Conservation (phyloP, 2,329 filamentous ascomycete species). For the Calonectria crousiana region DNA sequence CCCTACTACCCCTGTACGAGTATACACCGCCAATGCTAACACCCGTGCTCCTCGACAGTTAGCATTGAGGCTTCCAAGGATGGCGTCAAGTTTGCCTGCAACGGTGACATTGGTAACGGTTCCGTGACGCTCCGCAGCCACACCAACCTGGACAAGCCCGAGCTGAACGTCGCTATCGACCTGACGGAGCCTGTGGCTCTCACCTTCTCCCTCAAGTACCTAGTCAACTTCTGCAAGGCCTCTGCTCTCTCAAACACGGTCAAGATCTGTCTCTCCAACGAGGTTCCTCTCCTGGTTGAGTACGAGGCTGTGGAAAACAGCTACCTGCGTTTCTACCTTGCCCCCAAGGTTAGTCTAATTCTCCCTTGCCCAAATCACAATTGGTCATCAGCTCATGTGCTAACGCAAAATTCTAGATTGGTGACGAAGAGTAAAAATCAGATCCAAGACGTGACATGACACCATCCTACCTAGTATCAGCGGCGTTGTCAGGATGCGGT, state of each 20-base stretch:
- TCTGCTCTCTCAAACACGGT: constrained; percentile 84
- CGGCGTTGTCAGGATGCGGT: constrained; percentile 32
- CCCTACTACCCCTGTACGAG: neutral
- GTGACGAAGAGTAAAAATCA: constrained; percentile 52
- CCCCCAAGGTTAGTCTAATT: constrained; percentile 84
- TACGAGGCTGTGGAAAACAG: constrained; percentile 85
- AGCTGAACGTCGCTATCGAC: constrained; percentile 87
- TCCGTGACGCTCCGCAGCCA: constrained; percentile 92
- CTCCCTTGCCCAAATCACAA: neutral
- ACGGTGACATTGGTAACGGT: constrained; percentile 95
- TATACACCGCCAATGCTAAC: constrained; percentile 25
- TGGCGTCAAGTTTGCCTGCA: constrained; percentile 93
- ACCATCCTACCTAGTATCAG: constrained; percentile 34
- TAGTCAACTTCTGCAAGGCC: constrained; percentile 99
- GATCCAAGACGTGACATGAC: constrained; percentile 23
- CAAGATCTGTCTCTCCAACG: constrained; percentile 93
- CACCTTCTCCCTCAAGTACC: constrained; percentile 98
- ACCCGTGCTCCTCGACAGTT: constrained; percentile 65
- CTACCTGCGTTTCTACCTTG: constrained; percentile 96
- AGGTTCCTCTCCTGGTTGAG: constrained; percentile 96
- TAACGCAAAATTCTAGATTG: constrained; percentile 47
- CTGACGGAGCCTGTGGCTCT: constrained; percentile 92
- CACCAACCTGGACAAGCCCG: constrained; percentile 89
- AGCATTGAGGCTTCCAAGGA: constrained; percentile 97
- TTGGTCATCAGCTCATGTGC: neutral